A percentile compares a stretch with the other conserved stretches of the same genome.
These are phyloP conservation scores for Dactylonectria macrodidyma DNA, from an alignment of 2,329 filamentous ascomycete species.

Conservation along the genomic window DNA sequence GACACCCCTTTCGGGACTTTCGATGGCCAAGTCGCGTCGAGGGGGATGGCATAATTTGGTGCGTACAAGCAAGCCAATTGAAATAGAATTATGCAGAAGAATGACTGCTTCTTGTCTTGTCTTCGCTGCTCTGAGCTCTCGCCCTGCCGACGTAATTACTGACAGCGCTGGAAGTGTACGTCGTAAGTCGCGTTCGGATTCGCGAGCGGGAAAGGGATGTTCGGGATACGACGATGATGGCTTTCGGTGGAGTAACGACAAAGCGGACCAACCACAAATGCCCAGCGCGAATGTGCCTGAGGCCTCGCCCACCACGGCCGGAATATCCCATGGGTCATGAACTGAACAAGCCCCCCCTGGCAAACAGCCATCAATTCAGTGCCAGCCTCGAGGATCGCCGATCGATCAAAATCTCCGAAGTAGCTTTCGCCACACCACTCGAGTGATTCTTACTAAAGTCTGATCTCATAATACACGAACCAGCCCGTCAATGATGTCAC, in stretches of 20 bases:
- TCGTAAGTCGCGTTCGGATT: neutral
- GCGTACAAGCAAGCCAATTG: neutral
- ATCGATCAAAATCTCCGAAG: too few relatives aligned
- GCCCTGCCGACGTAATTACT: neutral
- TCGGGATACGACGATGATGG: neutral
- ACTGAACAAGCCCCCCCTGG: too few relatives aligned
- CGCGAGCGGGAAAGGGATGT: neutral
- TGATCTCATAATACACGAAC: neutral
- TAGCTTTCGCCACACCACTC: too few relatives aligned
- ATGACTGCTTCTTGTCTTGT: neutral
- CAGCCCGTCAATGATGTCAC: neutral
- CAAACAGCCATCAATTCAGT: too few relatives aligned
- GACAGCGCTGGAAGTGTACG: neutral
- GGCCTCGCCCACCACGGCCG: too few relatives aligned
- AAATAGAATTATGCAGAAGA: neutral
- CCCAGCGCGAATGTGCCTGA: too few relatives aligned
- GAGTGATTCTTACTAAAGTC: neutral
- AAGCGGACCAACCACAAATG: too few relatives aligned
- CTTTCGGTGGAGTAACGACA: too few relatives aligned
- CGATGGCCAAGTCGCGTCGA: conserved; percentile 31
- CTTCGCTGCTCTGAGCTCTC: neutral
- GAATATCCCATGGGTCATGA: too few relatives aligned
- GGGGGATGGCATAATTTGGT: neutral
- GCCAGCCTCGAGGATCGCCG: too few relatives aligned
- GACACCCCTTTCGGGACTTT: conserved; percentile 36